Evolutionary conservation across 805 yeast species (phyloP), one percentile per base, ranked within the genome.

Genomic region (Suhomyces sp.): DNA sequence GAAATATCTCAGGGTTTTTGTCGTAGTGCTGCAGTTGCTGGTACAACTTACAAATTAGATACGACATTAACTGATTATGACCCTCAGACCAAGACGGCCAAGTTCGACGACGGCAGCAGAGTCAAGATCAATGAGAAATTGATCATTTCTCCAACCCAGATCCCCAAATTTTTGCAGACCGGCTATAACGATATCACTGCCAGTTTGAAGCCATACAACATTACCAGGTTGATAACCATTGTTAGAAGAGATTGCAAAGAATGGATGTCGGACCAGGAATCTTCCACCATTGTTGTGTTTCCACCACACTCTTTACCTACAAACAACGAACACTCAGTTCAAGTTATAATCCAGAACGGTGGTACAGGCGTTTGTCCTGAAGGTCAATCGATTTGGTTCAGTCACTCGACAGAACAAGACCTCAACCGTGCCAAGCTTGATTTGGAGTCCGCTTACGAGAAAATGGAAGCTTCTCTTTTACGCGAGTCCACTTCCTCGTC

Each of bases 11-110:
- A 93, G 73, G 99, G 97, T 1, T 93, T 94, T 70, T 93, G 97
- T 72, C 81, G 99, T 61, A 88, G 96, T 53, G 98, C 98, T 3
- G 99, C 99, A 12, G 98, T 93, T 57, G 98, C 94, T 17, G 98
- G 98, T 51, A 87, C 97, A 51, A 90, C 96, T 33, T 93, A 94
- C 72, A 90, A 91, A 68, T 77, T 93, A 52, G 84, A 86, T 64
- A 86, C 94, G 13, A 73, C 78, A 40, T 70, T 93, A 49, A 72
- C 72, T 5, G 81, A 83, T 36, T 90, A 76, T 70, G 93, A 93
- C 66, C 83, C 86, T 35, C 72, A 68, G 26, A 73, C 82, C 29
- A 86, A 88, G 62, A 74, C 84, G 23, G 97, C 96, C 6, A 74
- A 75, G 40, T 84, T 89, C 58, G 75, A 80, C 54, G 97, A 92